A percentile compares a stretch with the other conserved stretches of the same genome.
These are phyloP conservation scores for Rhodotorula glutinis DNA, from an alignment of 1,284 basidiomycete species.

Conservation along the genomic window DNA sequence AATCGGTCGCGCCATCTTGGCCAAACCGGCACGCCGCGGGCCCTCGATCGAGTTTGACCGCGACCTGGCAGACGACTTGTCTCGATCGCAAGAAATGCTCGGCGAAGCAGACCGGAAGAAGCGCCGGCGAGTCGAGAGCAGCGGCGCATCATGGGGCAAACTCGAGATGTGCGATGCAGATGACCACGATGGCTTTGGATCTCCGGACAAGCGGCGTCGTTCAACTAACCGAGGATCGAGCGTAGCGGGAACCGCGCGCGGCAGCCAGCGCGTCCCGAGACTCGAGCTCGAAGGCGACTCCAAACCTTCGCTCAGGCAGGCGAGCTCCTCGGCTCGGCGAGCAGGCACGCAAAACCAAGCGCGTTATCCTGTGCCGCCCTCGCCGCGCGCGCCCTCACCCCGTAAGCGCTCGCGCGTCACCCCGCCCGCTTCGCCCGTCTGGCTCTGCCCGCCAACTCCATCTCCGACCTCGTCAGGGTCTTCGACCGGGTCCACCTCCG, in stretches of 20 bases:
- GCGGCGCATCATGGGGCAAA: constrained; percentile 2
- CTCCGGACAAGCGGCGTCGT: neutral
- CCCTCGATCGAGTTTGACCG: constrained; percentile 17
- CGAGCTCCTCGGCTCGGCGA: neutral
- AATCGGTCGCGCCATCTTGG: constrained; percentile 9
- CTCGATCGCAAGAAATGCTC: neutral
- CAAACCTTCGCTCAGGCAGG: neutral
- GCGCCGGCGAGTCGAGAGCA: constrained; percentile 7
- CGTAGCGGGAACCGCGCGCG: neutral
- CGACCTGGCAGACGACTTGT: neutral
- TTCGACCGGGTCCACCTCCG: neutral
- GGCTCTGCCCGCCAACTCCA: neutral
- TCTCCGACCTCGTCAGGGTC: neutral
- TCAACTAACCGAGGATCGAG: neutral
- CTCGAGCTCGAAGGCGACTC: neutral
- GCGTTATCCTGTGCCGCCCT: neutral
- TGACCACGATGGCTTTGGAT: constrained; percentile 1
- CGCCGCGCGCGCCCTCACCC: neutral
- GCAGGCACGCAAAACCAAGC: neutral
- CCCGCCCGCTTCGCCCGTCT: neutral
- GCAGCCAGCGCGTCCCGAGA: too few relatives aligned
- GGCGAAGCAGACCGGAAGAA: constrained; percentile 12
- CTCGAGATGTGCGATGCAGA: constrained; percentile 14
- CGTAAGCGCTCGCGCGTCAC: neutral
- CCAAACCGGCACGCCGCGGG: neutral